Percentiles rank a stretch among this genome's conserved stretches.
Evolutionary conservation across 2,329 filamentous ascomycete species (phyloP).

Genomic region (Trichoderma semiorbis): DNA sequence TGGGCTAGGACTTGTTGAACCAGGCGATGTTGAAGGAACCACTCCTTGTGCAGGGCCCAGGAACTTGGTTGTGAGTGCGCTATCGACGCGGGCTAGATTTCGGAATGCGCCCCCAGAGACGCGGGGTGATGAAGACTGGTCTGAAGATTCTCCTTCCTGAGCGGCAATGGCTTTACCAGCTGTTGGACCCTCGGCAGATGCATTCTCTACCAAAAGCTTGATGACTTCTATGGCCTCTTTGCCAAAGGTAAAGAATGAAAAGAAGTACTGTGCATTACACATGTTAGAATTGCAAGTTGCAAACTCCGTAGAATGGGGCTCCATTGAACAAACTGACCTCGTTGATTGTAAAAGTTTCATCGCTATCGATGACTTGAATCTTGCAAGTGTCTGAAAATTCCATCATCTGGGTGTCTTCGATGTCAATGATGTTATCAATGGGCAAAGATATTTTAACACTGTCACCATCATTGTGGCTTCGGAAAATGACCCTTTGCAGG

Average conservation of each 20-base stretch:
- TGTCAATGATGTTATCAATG: constrained; percentile 82
- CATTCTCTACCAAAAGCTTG: constrained; percentile 66
- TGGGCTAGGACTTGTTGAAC: constrained; percentile 47
- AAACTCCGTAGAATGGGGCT: constrained; percentile 69
- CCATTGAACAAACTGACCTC: constrained; percentile 64
- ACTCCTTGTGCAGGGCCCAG: constrained; percentile 61
- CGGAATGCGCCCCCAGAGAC: constrained; percentile 30
- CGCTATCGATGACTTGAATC: constrained; percentile 86
- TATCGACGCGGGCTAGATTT: constrained; percentile 27
- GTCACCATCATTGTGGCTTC: constrained; percentile 92
- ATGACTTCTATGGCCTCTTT: constrained; percentile 79
- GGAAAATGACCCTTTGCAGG: constrained; percentile 90
- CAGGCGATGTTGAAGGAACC: constrained; percentile 50
- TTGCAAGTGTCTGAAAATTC: constrained; percentile 94
- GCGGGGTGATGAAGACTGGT: constrained; percentile 21
- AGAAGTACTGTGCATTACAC: constrained; percentile 67
- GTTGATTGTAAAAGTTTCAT: constrained; percentile 91
- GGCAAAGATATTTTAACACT: constrained; percentile 94
- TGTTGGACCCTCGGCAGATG: constrained; percentile 41
- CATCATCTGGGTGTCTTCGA: constrained; percentile 86
- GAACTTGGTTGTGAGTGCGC: constrained; percentile 40
- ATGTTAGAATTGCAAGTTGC: neutral
- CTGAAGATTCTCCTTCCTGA: constrained; percentile 19
- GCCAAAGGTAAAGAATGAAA: constrained; percentile 87
- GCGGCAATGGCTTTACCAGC: constrained; percentile 23